Conservation (phyloP, 108 stramenopile genomes). For the Stephanodiscus minutulus region DNA sequence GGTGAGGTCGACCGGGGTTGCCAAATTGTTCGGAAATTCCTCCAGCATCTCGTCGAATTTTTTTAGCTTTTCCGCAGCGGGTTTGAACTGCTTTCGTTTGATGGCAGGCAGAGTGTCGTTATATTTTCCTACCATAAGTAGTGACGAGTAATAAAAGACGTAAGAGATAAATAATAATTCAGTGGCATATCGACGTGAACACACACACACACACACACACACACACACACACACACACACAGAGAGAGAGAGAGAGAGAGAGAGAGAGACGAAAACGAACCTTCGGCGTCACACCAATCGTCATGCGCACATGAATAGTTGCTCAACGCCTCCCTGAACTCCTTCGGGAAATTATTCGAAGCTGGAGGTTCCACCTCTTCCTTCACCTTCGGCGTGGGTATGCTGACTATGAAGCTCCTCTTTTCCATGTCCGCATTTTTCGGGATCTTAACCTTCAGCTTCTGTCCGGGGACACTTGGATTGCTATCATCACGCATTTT, state of each 20-base stretch:
- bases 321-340: slow-evolving; percentile 53
- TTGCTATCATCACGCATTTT: slow-evolving; percentile 48
- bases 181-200: too few relatives aligned
- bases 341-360: slow-evolving; percentile 67
- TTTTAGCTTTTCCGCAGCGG: slow-evolving; percentile 57
- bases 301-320: slow-evolving; percentile 56
- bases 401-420: slow-evolving; percentile 62
- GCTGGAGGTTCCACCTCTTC: slow-evolving; percentile 28
- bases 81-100: slow-evolving; percentile 54
- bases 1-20: slow-evolving; percentile 60
- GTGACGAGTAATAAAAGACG: neutral
- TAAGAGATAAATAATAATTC: slow-evolving; percentile 7
- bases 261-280: neutral
- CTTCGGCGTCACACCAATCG: slow-evolving; percentile 70
- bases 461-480: slow-evolving; percentile 77
- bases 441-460: slow-evolving; percentile 76
- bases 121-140: slow-evolving; percentile 18
- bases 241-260: neutral
- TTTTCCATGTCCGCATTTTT: slow-evolving; percentile 64
- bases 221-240: neutral
- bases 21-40: slow-evolving; percentile 68
- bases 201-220: too few relatives aligned
- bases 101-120: slow-evolving; percentile 27
- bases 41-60: slow-evolving; percentile 75
- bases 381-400: slow-evolving; percentile 58